phyloP scores from a whole-genome alignment of 257 asterid species.

The Eucommia ulmoides region DNA sequence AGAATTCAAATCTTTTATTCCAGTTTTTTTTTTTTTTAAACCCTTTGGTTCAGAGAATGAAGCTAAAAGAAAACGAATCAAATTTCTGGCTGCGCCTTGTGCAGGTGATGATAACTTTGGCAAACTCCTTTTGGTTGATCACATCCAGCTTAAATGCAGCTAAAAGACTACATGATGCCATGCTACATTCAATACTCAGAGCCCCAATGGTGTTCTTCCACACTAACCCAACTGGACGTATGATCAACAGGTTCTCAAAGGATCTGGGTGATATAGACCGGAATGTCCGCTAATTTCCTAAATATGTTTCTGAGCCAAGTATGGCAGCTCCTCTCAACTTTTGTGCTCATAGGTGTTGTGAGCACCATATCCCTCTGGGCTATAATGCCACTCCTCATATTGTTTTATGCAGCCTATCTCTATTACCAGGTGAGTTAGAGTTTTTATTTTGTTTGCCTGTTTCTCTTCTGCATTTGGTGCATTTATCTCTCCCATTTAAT shows the following conservation, averaged over 20 bases:
- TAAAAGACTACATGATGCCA: conserved; percentile 53
- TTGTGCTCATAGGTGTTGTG: conserved; percentile 87
- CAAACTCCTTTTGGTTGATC: conserved; percentile 91
- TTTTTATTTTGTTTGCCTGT: no score
- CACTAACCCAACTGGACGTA: conserved; percentile 89
- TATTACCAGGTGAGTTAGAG: conserved; percentile 82
- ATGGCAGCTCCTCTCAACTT: conserved; percentile 79
- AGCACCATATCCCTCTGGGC: conserved; percentile 98
- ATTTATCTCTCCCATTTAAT: no score
- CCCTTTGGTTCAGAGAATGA: neutral
- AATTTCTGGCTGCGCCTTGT: neutral
- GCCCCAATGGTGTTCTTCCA: conserved; percentile 99
- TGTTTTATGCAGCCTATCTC: conserved; percentile 78
- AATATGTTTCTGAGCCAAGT: conserved; percentile 76
- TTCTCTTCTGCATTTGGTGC: no score
- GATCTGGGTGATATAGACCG: conserved; percentile 94
- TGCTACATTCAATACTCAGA: conserved; percentile 76
- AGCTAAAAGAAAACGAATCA: no score
- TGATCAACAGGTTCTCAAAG: conserved; percentile 90
- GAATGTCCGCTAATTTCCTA: conserved; percentile 61
- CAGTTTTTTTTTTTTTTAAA: neutral
- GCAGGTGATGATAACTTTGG: conserved; percentile 68
- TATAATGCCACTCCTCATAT: conserved; percentile 84
- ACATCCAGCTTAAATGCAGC: conserved; percentile 89
- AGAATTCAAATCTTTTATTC: neutral